phyloP scores from a whole-genome alignment of 2,329 filamentous ascomycete species.

The Hymenoscyphus albidus region DNA sequence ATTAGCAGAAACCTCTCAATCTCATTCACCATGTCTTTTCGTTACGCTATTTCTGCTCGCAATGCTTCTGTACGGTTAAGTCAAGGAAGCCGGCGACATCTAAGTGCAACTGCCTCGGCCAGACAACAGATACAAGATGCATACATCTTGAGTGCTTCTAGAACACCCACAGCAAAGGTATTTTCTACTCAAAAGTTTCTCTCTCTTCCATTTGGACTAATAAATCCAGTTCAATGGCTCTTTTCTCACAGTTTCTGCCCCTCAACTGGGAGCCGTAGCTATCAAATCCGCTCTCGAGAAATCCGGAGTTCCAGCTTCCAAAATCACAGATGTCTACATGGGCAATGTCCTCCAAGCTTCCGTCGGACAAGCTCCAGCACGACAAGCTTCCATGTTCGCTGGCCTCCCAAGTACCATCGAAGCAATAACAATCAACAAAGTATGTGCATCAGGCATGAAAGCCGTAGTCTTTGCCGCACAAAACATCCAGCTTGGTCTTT shows the following conservation, averaged over 20 bases:
- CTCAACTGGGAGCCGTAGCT: conserved; percentile 83
- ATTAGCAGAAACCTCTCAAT: not conserved
- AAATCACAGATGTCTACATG: conserved; percentile 94
- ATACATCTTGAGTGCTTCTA: conserved; percentile 86
- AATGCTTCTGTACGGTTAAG: conserved; percentile 37
- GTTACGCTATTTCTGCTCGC: conserved; percentile 26
- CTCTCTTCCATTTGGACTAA: not conserved
- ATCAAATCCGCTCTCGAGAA: conserved; percentile 89
- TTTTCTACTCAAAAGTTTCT: conserved; percentile 6
- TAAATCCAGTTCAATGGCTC: conserved; percentile 81
- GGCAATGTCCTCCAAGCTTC: conserved; percentile 86
- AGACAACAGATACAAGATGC: conserved; percentile 76
- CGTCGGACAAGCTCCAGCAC: conserved; percentile 84
- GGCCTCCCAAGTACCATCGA: conserved; percentile 79
- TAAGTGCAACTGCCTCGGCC: conserved; percentile 46
- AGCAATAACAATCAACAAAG: conserved; percentile 94
- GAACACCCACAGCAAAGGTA: conserved; percentile 89
- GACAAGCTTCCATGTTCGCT: conserved; percentile 86
- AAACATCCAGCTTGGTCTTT: conserved; percentile 87
- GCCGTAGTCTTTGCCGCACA: conserved; percentile 86
- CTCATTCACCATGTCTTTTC: conserved; percentile 33
- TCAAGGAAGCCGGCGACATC: conserved; percentile 44
- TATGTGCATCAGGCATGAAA: conserved; percentile 93
- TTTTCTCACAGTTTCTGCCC: conserved; percentile 76
- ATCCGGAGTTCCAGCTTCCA: conserved; percentile 73